phyloP scores from a whole-genome alignment of 768 basidiomycete species.

The Pleurotus cornucopiae region DNA sequence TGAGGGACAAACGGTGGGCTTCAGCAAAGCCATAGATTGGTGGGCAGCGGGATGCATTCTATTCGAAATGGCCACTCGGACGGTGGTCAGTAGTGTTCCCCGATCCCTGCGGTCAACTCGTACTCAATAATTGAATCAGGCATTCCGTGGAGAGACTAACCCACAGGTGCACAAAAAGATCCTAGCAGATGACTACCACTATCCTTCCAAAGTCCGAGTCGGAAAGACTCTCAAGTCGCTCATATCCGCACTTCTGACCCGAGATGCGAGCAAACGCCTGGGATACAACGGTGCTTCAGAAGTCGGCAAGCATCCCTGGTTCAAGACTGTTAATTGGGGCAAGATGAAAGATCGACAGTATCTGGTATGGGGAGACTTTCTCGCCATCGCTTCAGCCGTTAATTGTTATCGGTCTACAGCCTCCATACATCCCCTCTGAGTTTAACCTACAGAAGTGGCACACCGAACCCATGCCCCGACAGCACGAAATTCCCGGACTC shows the following conservation, averaged over 20 bases:
- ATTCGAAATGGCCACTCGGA: constrained; percentile 47
- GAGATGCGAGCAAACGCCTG: constrained; percentile 32
- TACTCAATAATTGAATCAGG: constrained; percentile 9
- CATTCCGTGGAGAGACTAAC: constrained; percentile 15
- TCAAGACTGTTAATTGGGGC: constrained; percentile 42
- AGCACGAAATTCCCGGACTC: constrained; percentile 35
- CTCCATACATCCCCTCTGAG: constrained; percentile 34
- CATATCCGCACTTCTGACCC: constrained; percentile 34
- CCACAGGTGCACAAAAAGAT: constrained; percentile 23
- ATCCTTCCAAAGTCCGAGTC: constrained; percentile 31
- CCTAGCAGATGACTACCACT: constrained; percentile 25
- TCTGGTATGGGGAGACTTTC: constrained; percentile 31
- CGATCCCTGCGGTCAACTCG: neutral
- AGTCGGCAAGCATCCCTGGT: constrained; percentile 40
- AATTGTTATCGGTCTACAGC: constrained; percentile 22
- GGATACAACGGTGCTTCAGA: constrained; percentile 29
- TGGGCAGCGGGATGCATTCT: constrained; percentile 48
- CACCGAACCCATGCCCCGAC: constrained; percentile 28
- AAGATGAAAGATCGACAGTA: constrained; percentile 39
- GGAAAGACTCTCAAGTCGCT: constrained; percentile 39
- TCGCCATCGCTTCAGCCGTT: constrained; percentile 2
- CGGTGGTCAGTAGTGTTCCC: constrained; percentile 22
- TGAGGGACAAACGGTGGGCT: constrained; percentile 10
- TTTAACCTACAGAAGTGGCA: constrained; percentile 30
- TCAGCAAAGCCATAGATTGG: constrained; percentile 44